phyloP scores from a whole-genome alignment of 2,329 filamentous ascomycete genomes.

The Penicillium sp. region DNA sequence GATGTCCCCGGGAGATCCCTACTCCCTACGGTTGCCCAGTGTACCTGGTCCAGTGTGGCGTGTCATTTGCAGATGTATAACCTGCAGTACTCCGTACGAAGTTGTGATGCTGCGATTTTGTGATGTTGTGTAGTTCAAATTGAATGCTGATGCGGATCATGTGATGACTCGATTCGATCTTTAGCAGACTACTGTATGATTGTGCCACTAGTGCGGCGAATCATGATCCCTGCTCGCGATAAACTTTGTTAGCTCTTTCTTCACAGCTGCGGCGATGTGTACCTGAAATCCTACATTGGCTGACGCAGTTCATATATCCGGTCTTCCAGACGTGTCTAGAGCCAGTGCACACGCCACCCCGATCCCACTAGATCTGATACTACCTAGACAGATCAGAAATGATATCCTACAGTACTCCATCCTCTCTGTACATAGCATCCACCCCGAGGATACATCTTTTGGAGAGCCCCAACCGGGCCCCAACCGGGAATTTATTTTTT shows the following conservation, averaged over 20 bases:
- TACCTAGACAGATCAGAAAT: not conserved
- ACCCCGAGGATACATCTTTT: not conserved
- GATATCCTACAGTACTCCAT: not conserved
- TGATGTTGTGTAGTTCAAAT: not conserved
- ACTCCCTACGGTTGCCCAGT: slow-evolving; percentile 8
- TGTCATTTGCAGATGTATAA: not conserved
- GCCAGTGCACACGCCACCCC: slow-evolving; percentile 6
- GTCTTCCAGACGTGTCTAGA: slow-evolving; percentile 6
- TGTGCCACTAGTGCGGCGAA: not conserved
- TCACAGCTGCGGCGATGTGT: not conserved
- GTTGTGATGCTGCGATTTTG: too few relatives aligned
- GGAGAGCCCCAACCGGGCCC: not conserved
- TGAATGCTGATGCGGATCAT: not conserved
- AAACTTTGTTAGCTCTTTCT: not conserved
- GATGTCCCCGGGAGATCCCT: slow-evolving; percentile 13
- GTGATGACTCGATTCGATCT: not conserved
- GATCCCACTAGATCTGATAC: slow-evolving; percentile 5
- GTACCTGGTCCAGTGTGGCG: not conserved
- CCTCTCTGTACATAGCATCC: not conserved
- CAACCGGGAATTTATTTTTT: not conserved
- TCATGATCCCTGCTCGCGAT: not conserved
- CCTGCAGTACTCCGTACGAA: too few relatives aligned
- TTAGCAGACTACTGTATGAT: too few relatives aligned
- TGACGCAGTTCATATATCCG: not conserved
- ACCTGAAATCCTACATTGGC: not conserved